Base-by-base conservation (phyloP, 1,139 yeast genomes). In the Sugiyamaella pinicola region DNA sequence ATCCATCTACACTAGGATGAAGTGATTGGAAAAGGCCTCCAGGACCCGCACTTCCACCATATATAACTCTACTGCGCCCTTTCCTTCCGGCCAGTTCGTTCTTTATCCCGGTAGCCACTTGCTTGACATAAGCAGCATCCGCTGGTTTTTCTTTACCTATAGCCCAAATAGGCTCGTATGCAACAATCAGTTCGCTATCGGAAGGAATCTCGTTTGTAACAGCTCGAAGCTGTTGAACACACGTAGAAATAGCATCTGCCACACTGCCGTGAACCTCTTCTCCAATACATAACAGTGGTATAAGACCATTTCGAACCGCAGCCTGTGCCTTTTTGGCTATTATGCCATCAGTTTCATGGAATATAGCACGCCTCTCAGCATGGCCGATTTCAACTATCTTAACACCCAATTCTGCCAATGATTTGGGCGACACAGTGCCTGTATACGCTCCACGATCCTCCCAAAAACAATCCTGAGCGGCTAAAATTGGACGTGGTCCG, bases 91-190 rank as follows among this genome's bases (percentile, higher is more conserved):
- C 51, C 21, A 60, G 48, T n/a, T 52, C 50, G 8, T 35, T 33
- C 33, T 61, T 55, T 26, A 65, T 55, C 2, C 63, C 62, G 15
- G 48, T 46, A 9, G 59, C 61, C 6, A 65, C 68, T 19, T 55
- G 56, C 29, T 55, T 59, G 39, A 65, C 65, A 51, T 65, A 61
- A 5, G 46, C 56, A 2, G 63, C 43, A 10, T 56, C 59, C 6
- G 69, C 69, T 1, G 69, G 69, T 31, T 55, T 42, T 2, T 63
- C 62, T 45, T 65, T 86, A 75, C 96, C 96, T 66, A 88, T 88
- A 61, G 96, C 96, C 96, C 96, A 88, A 63, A 88, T 91, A 61
- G 96, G 96, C 75, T 88, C 96, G 75, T 88, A 88, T 64, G 96
- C 96, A 72, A 88, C 78, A 58, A 88, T 93, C 61, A 88, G 77